Evolutionary conservation across 164 flowering plant genomes (phyloP).

Genomic region (Sedum album): DNA sequence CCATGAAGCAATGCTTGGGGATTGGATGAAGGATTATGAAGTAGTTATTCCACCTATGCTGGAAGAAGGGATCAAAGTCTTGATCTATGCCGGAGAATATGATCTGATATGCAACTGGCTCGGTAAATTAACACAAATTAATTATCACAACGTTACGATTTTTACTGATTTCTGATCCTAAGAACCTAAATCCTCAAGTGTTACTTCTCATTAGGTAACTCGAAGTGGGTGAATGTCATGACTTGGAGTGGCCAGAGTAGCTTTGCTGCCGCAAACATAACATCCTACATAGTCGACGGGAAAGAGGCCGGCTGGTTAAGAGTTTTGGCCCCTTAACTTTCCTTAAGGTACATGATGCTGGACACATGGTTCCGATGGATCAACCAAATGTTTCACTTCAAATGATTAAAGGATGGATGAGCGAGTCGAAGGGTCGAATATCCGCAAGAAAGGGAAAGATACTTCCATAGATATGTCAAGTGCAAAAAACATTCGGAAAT

Average conservation of each 20-base stretch:
- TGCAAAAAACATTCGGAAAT: too few species aligned
- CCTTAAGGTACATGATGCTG: slow-evolving; percentile 83
- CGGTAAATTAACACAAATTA: slow-evolving; percentile 25
- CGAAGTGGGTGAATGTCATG: background rate
- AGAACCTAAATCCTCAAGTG: background rate
- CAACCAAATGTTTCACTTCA: slow-evolving; percentile 21
- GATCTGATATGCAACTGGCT: slow-evolving; percentile 86
- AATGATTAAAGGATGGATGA: slow-evolving; percentile 75
- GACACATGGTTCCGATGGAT: slow-evolving; percentile 97
- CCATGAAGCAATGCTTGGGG: slow-evolving; percentile 56
- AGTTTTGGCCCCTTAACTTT: slow-evolving; percentile 64
- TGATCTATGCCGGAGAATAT: slow-evolving; percentile 71
- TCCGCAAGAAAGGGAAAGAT: background rate
- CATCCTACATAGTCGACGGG: slow-evolving; percentile 53
- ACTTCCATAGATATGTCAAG: background rate
- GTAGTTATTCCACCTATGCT: slow-evolving; percentile 56
- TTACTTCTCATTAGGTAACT: background rate
- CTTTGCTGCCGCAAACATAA: slow-evolving; percentile 36
- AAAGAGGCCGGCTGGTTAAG: slow-evolving; percentile 61
- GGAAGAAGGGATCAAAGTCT: slow-evolving; percentile 57
- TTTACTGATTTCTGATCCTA: too few species aligned
- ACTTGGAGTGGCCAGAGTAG: background rate
- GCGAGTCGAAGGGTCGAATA: background rate
- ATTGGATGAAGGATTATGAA: slow-evolving; percentile 73
- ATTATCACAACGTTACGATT: background rate